phyloP scores from a whole-genome alignment of 352 stramenopile species.

The Albugo laibachii region DNA sequence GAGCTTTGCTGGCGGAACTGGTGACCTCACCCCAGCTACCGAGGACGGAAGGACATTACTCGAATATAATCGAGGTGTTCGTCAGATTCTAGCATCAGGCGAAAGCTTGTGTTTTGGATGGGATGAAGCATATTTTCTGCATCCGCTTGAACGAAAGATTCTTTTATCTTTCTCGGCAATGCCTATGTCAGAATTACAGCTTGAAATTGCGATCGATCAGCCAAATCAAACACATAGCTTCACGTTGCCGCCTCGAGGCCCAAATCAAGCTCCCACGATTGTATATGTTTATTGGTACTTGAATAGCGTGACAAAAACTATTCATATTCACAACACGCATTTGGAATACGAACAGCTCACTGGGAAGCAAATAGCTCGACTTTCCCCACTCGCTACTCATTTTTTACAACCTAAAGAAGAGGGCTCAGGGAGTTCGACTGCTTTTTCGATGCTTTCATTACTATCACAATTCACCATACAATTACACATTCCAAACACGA shows the following conservation, averaged over 20 bases:
- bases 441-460: neutral
- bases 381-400: no score
- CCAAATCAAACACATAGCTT: slow-evolving; percentile 4
- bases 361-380: slow-evolving; percentile 14
- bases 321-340: slow-evolving; percentile 49
- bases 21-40: slow-evolving; percentile 20
- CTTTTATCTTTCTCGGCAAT: slow-evolving; percentile 13
- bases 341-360: slow-evolving; percentile 43
- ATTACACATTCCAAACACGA: slow-evolving; percentile 34
- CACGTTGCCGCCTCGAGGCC: no score
- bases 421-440: neutral
- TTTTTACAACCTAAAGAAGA: neutral
- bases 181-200: no score
- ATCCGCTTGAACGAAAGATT: slow-evolving; percentile 39
- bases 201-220: slow-evolving; percentile 44
- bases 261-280: no score
- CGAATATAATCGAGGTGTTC: slow-evolving; percentile 34
- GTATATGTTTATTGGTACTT: slow-evolving; percentile 49
- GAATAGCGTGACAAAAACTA: slow-evolving; percentile 61
- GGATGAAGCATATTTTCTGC: slow-evolving; percentile 66
- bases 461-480: slow-evolving; percentile 17
- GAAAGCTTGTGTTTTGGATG: slow-evolving; percentile 65
- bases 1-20: slow-evolving; percentile 30
- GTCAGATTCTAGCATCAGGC: slow-evolving; percentile 39
- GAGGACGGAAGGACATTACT: slow-evolving; percentile 5